Base-by-base conservation (phyloP, 768 basidiomycete genomes). In the Kwoniella mangroviensis region DNA sequence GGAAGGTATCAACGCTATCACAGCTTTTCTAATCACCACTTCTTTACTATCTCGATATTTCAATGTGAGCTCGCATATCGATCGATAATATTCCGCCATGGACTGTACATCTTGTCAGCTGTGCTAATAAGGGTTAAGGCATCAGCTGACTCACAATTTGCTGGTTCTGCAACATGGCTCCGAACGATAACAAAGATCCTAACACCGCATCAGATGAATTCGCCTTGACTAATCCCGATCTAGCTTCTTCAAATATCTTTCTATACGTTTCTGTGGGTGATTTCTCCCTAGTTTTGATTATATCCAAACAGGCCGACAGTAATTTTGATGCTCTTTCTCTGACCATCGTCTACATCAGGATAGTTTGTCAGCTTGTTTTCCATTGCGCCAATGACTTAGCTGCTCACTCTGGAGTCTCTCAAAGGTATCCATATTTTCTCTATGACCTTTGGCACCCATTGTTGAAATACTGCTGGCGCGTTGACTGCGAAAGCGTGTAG, bases 1-100 rank as follows among this genome's bases (percentile, higher is more conserved):
- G 4, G 92, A 92, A 0, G 97, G 96, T 55, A 99, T 94, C 79
- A 99, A 89, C 9, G 92, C 91, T 78, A 98, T 94, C 69, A 98
- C 95, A 85, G 93, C 94, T 83, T 92, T 92, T 54, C 94, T 90
- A 69, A 99, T 91, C 49, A 93, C 88, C 21, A 88, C 85, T 76
- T 99, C 97, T 72, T 93, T 88, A 81, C 93, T 91, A 10, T 90
- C 88, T 82, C 90, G 91, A 86, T 95, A 97, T 45, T 89, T 88
- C 34, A 98, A 86, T 57, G 98, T 92, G 73, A 92, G 89, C 64
- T 98, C 95, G 69, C 93, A 93, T 7, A 92, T 91, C 73, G 92
- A 90, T 55, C 91, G 82, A 80, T 93, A 98, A 60, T 83, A 84
- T 19, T 83, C 81, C 59, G 78, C 75, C 84, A 84, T 84, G 26